Percentiles rank a stretch among this genome's conserved stretches.
Evolutionary conservation across 331 rosid species (phyloP).

Genomic region (Stylosanthes scabra): DNA sequence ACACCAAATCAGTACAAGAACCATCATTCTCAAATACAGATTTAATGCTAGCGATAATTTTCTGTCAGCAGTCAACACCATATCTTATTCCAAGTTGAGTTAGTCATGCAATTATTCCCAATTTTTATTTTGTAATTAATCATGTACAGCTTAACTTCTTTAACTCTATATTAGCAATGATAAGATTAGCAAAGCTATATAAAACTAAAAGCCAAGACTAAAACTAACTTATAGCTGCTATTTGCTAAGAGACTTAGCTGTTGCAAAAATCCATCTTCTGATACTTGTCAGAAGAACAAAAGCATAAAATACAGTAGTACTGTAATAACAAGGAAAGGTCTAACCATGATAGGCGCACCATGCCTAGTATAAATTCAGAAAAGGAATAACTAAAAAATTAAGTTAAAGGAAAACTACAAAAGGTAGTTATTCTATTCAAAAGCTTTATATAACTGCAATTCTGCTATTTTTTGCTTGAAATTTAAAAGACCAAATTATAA

Average conservation of each 20-base stretch:
- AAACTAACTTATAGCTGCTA: slow-evolving; percentile 13
- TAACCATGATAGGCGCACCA: no score
- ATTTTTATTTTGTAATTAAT: background rate
- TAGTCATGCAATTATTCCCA: slow-evolving; percentile 12
- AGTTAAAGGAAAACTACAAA: no score
- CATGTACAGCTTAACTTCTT: background rate
- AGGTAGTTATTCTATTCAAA: no score
- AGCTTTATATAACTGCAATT: no score
- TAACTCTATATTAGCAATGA: slow-evolving; percentile 21
- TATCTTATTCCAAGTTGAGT: slow-evolving; percentile 17
- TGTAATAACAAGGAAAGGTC: slow-evolving; percentile 1
- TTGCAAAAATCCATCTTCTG: slow-evolving; percentile 13
- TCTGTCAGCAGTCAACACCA: background rate
- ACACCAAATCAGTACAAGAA: slow-evolving; percentile 17
- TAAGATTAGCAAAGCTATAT: slow-evolving; percentile 16
- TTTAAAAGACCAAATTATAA: no score
- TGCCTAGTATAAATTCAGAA: no score
- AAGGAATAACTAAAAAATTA: no score
- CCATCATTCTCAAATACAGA: slow-evolving; percentile 12
- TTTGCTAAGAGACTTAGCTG: slow-evolving; percentile 1
- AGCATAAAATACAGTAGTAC: background rate
- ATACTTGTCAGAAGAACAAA: slow-evolving; percentile 5
- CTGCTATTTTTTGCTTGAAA: no score
- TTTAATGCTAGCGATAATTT: slow-evolving; percentile 28
- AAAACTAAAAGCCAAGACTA: slow-evolving; percentile 3